phyloP scores from a whole-genome alignment of 768 basidiomycete genomes.

The Leccinum disarticulatum region DNA sequence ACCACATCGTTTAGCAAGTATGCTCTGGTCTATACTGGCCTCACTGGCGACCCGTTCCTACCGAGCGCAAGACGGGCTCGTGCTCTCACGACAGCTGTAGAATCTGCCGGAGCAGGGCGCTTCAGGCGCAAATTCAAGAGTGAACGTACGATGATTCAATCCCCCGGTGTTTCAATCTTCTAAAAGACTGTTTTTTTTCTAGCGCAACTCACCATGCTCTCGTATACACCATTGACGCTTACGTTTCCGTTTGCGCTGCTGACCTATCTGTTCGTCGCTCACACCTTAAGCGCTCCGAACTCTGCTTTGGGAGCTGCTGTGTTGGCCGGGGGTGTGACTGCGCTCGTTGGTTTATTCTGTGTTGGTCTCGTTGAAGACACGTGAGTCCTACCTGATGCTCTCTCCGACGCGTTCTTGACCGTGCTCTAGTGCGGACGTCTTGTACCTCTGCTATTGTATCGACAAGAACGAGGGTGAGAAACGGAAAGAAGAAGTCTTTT shows the following conservation, averaged over 20 bases:
- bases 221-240: conserved; percentile 68
- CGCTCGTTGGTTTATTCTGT: conserved; percentile 80
- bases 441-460: conserved; percentile 69
- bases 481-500: conserved; percentile 53
- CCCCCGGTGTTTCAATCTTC: not conserved
- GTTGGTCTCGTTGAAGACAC: conserved; percentile 79
- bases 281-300: conserved; percentile 66
- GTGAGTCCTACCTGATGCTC: conserved; percentile 37
- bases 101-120: conserved; percentile 41
- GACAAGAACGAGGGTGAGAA: conserved; percentile 54
- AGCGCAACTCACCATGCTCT: conserved; percentile 73
- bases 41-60: conserved; percentile 74
- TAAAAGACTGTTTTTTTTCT: conserved; percentile 6
- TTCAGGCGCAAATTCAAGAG: conserved; percentile 50
- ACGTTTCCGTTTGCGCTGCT: conserved; percentile 79
- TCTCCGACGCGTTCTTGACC: not conserved
- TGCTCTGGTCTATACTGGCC: conserved; percentile 69
- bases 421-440: conserved; percentile 51
- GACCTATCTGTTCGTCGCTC: conserved; percentile 89
- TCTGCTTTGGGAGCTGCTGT: conserved; percentile 75
- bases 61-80: conserved; percentile 53
- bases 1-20: conserved; percentile 60
- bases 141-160: conserved; percentile 49
- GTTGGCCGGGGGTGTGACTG: conserved; percentile 76
- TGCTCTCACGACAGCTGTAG: conserved; percentile 56